Base-by-base conservation (phyloP, 2,329 filamentous ascomycete species). In the Penicillium rolfsii region DNA sequence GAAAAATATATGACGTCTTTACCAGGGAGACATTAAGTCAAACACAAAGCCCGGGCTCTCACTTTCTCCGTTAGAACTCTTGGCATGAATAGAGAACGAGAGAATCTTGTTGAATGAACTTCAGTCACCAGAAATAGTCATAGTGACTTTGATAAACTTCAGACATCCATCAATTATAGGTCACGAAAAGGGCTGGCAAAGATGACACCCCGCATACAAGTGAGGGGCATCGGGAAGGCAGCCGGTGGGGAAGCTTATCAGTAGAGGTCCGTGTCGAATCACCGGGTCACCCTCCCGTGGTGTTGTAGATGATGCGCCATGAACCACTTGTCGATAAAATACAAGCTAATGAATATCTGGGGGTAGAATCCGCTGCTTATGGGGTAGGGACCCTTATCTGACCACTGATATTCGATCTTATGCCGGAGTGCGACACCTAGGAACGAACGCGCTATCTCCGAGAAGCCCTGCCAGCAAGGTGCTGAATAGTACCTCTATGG, bases 191-290 rank as follows among this genome's bases (percentile, higher is more conserved):
- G 14, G 11, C 24, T n/a, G 9, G 28, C 28, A 1, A 33, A 22
- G 16, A 49, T 33, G 28, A 19, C 14, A 19, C 19, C 19, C 22
- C 12, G 16, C 24, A 5, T 14, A 9, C 16, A 35, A 35, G 30
- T 19, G 52, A 41, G 40, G 24, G 24, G 26, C 26, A 55, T 55
- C 52, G 52, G 52, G 9, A 55, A 40, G 52, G 52, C 52, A 43
- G 16, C 52, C 52, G 52, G n/a, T n/a, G 40, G 28, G 36, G 52
- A 55, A 24, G 38, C 52, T 55, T 55, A 55, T 55, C 38, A 43
- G 36, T 7, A 16, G 43, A 30, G 52, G 38, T 12, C 41, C 16
- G 24, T 55, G 41, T 28, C 4, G 16, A 46, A 28, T 6, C 14
- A 33, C 36, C 52, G 52, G 36, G 36, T 7, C 5, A 33, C 22